Base-by-base conservation (phyloP, 2,329 filamentous ascomycete genomes). In the Onygena corvina region DNA sequence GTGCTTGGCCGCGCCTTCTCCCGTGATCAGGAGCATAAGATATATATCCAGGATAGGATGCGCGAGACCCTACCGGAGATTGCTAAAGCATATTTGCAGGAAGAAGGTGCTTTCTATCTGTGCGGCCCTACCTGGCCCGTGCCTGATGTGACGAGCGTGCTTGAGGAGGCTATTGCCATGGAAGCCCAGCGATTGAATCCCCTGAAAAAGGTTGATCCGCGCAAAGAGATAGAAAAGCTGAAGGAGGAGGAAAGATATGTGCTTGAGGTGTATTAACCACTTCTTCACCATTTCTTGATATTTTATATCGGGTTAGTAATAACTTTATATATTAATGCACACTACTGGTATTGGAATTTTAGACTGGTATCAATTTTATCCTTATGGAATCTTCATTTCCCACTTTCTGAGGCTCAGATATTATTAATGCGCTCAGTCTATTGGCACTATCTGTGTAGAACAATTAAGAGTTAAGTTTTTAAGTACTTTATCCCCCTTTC, bases 31-130 rank as follows among this genome's bases (percentile, higher is more conserved):
- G 84, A 86, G 12, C 77, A 95, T 73, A 98, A 98, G 81, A 94
- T 98, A 57, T 98, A 98, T 71, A 98, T 98, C 63, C 92, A 98
- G 74, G 92, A 98, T 66, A 80, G 89, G 57, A 98, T 98, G 92
- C 77, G 92, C 51, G 77, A 96, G 76, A 87, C 83, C 0, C 71
- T 96, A 52, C 71, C 74, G 38, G 82, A 92, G 54, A 93, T 98
- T 55, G 76, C 87, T 51, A 73, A 88, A 68, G 84, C 88, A 0
- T 96, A 96, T 67, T 79, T 95, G 56, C 73, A 81, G 61, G 80
- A 95, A 57, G 83, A 92, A 59, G 92, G 92, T 50, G 83, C 84
- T 29, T 98, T 98, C 72, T 98, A 98, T 70, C 82, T 98, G 14
- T 98, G 92, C 65, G 92, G 92, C 38, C 92, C 92, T 25, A 98